Conservation (phyloP, 208 protist species). For the Tetramitus jugosus region DNA sequence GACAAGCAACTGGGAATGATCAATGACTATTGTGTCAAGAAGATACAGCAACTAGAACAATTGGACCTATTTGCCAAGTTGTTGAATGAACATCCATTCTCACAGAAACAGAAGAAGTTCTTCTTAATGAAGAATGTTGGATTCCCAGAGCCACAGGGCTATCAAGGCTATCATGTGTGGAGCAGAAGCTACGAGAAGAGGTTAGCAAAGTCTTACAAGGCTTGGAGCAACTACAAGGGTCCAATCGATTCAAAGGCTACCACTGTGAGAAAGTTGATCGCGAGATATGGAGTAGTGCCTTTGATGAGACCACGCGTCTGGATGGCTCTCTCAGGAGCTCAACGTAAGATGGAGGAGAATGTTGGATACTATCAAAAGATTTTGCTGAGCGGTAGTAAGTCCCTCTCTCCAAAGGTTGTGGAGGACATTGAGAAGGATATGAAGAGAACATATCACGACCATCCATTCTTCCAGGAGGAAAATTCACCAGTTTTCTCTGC, state of each 20-base stretch:
- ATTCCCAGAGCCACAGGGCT: neutral
- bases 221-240: neutral
- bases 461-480: neutral
- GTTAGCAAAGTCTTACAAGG: neutral
- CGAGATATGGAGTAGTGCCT: constrained; percentile 3
- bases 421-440: constrained; percentile 12
- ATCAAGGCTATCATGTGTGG: neutral
- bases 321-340: constrained; percentile 11
- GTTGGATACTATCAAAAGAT: constrained; percentile 18
- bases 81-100: neutral
- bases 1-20: neutral
- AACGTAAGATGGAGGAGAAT: neutral
- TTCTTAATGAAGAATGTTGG: neutral
- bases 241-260: neutral
- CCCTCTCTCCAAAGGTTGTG: neutral
- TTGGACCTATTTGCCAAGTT: neutral
- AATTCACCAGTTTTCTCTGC: neutral
- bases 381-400: neutral
- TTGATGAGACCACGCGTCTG: neutral
- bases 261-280: neutral
- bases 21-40: neutral
- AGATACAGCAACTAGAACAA: neutral
- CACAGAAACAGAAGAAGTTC: neutral
- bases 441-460: neutral
- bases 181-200: neutral